phyloP scores from a whole-genome alignment of 345 rosid species.

The Eucalyptus curtisii region DNA sequence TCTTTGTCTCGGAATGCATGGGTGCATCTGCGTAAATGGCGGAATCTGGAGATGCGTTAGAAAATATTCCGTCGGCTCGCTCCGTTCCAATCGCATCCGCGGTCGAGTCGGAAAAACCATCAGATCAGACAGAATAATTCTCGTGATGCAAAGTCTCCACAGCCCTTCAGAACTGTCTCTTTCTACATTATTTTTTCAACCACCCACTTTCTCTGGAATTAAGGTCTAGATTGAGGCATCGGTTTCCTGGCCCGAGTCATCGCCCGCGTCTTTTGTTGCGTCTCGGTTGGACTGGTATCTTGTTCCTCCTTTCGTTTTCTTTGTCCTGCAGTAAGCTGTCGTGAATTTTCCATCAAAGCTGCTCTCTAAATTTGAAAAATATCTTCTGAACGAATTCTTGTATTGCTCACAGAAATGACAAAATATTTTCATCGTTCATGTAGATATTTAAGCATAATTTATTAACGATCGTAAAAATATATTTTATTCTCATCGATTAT shows the following conservation, averaged over 20 bases:
- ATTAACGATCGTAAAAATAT: too few species aligned
- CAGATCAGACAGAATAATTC: neutral
- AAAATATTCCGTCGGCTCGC: neutral
- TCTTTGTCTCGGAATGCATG: neutral
- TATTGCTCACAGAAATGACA: too few species aligned
- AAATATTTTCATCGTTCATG: too few species aligned
- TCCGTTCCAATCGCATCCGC: neutral
- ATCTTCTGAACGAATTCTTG: too few species aligned
- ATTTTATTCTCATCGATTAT: too few species aligned
- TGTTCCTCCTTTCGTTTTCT: neutral
- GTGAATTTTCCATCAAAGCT: neutral
- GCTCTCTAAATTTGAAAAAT: too few species aligned
- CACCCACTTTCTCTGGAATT: neutral
- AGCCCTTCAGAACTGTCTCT: neutral
- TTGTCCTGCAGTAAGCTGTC: neutral
- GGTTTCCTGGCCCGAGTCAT: neutral
- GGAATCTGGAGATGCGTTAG: neutral
- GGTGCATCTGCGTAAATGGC: accelerated
- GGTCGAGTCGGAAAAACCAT: neutral
- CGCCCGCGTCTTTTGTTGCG: neutral
- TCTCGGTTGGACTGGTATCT: neutral
- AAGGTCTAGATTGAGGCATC: neutral
- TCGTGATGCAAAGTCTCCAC: neutral
- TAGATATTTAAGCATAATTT: too few species aligned
- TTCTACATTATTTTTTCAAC: neutral